Evolutionary conservation across 371 early-diverging fungal species (phyloP).

Genomic region (Capillidium heterosporum): DNA sequence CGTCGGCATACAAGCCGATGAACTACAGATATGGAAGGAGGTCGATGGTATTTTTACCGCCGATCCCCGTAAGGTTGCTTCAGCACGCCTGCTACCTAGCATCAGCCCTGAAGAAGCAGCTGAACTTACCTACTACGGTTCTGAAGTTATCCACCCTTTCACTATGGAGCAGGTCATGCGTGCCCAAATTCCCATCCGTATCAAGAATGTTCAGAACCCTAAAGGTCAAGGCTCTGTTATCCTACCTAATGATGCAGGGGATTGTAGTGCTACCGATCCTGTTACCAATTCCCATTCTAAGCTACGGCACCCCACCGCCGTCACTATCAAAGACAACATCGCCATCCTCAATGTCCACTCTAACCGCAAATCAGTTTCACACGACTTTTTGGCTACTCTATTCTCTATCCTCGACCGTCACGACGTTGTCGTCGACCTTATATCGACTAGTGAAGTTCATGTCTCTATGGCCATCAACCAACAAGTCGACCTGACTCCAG

Average conservation of each 20-base stretch:
- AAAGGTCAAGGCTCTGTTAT: constrained; percentile 81
- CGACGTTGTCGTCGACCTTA: constrained; percentile 86
- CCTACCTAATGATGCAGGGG: constrained; percentile 30
- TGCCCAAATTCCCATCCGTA: constrained; percentile 87
- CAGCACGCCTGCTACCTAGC: constrained; percentile 68
- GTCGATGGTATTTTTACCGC: constrained; percentile 98
- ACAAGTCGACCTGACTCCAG: constrained; percentile 40
- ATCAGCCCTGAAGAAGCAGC: constrained; percentile 97
- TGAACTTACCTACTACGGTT: constrained; percentile 95
- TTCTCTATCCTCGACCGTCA: constrained; percentile 74
- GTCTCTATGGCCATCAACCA: constrained; percentile 80
- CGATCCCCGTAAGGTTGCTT: constrained; percentile 91
- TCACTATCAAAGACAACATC: constrained; percentile 91
- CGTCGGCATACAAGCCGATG: constrained; percentile 67
- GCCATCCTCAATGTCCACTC: constrained; percentile 86
- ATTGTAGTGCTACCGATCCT: constrained; percentile 3
- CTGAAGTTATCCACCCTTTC: constrained; percentile 96
- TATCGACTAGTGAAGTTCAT: constrained; percentile 90
- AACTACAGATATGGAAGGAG: constrained; percentile 97
- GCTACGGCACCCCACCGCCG: constrained; percentile 77
- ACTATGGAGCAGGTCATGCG: constrained; percentile 98
- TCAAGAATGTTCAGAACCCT: constrained; percentile 92
- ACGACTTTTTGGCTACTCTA: constrained; percentile 89
- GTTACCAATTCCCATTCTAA: constrained; percentile 31
- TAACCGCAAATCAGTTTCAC: constrained; percentile 80